A percentile compares a stretch with the other conserved stretches of the same genome.
Evolutionary conservation across 1,284 basidiomycete genomes (phyloP).

Genomic region (Irpex sp.): DNA sequence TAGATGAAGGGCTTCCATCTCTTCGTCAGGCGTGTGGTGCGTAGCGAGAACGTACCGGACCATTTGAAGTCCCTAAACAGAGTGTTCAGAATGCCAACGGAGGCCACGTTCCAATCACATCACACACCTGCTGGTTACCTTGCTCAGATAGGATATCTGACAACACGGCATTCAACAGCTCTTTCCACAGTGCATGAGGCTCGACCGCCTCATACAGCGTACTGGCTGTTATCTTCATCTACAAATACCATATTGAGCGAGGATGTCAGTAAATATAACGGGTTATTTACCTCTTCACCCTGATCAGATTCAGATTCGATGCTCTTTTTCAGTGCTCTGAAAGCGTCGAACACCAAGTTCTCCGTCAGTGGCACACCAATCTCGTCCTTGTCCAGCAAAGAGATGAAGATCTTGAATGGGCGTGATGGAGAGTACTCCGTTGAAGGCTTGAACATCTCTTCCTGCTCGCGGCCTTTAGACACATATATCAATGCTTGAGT

Average conservation of each 20-base stretch:
- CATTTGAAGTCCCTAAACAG: slow-evolving; percentile 55
- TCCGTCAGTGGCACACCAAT: slow-evolving; percentile 84
- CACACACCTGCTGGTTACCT: slow-evolving; percentile 41
- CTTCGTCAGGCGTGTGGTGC: slow-evolving; percentile 78
- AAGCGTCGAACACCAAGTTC: slow-evolving; percentile 74
- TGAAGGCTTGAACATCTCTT: slow-evolving; percentile 71
- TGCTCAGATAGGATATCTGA: slow-evolving; percentile 46
- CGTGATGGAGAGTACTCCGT: slow-evolving; percentile 73
- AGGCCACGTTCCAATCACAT: not conserved
- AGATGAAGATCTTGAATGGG: slow-evolving; percentile 95
- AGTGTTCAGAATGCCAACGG: not conserved
- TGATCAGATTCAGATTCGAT: slow-evolving; percentile 46
- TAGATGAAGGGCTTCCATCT: slow-evolving; percentile 75
- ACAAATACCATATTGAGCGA: slow-evolving; percentile 5
- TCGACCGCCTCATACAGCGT: slow-evolving; percentile 94
- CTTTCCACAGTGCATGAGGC: slow-evolving; percentile 84
- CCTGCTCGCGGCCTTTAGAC: slow-evolving; percentile 31
- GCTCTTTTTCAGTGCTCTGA: slow-evolving; percentile 66
- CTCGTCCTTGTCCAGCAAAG: slow-evolving; percentile 95
- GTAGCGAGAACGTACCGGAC: slow-evolving; percentile 67
- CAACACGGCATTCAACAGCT: slow-evolving; percentile 57
- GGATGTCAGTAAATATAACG: slow-evolving; percentile 25
- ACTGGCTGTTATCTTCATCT: slow-evolving; percentile 83
- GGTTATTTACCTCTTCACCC: slow-evolving; percentile 62
- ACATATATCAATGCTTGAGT: not conserved